Conservation (phyloP, 2,329 filamentous ascomycete genomes). For the Ophiosphaerella korrae region DNA sequence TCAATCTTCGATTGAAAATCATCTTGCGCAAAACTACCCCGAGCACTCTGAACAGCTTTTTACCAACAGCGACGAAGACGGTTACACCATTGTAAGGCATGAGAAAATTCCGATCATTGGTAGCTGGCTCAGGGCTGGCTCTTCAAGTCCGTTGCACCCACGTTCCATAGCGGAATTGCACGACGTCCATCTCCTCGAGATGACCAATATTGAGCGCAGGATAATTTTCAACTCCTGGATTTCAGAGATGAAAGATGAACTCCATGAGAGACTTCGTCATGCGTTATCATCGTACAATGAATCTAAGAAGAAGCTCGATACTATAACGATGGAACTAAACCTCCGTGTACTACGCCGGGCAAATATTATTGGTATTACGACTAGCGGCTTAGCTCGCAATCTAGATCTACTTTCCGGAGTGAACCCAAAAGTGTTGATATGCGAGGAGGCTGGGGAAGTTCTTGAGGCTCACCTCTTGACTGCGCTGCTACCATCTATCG, state of each 20-base stretch:
- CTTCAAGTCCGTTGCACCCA: no score
- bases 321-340: conserved; percentile 43
- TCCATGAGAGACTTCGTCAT: conserved; percentile 16
- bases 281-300: background rate
- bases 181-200: conserved; percentile 6
- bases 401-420: conserved; percentile 56
- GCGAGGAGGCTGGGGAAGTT: conserved; percentile 72
- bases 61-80: no score
- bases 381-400: conserved; percentile 63
- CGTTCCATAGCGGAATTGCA: no score
- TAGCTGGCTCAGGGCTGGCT: no score
- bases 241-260: conserved; percentile 12
- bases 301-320: conserved; percentile 11
- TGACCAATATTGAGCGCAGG: conserved; percentile 15
- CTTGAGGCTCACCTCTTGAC: conserved; percentile 67
- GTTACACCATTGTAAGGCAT: no score
- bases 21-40: no score
- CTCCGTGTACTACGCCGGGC: conserved; percentile 48
- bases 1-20: conserved; percentile 15
- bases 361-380: conserved; percentile 64
- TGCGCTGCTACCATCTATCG: conserved; percentile 62
- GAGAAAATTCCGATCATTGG: no score
- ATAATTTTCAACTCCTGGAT: conserved; percentile 20
- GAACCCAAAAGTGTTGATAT: conserved; percentile 63
- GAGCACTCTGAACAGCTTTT: no score